Percentiles rank a stretch among this genome's conserved stretches.
These are phyloP conservation scores for Dipteronia sinensis DNA, from an alignment of 345 rosid species.

Conservation along the genomic window DNA sequence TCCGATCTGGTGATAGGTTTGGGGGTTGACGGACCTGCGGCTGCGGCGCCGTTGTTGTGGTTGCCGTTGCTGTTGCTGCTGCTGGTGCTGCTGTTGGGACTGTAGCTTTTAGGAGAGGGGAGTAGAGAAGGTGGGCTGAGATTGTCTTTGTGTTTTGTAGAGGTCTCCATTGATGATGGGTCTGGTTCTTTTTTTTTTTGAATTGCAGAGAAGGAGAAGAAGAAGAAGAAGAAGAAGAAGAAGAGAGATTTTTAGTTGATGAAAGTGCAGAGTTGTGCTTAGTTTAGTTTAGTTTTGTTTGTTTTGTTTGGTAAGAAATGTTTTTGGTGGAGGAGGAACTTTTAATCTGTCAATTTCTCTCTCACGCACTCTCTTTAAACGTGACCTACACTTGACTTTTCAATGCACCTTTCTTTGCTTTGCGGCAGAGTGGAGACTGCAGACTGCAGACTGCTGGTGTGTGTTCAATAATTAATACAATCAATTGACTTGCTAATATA, in stretches of 20 bases:
- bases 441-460: too few relatives aligned
- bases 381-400: background rate
- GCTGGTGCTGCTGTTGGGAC: constrained; percentile 39
- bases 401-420: too few relatives aligned
- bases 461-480: too few relatives aligned
- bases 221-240: background rate
- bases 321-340: constrained; percentile 51
- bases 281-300: background rate
- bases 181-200: background rate
- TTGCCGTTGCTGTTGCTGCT: constrained; percentile 32
- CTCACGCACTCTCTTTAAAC: constrained; percentile 14
- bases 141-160: constrained; percentile 46
- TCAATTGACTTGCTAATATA: too few relatives aligned
- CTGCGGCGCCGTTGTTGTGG: constrained; percentile 23
- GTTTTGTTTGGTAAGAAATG: constrained; percentile 65
- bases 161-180: constrained; percentile 62
- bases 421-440: too few relatives aligned
- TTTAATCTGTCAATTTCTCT: background rate
- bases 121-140: constrained; percentile 34
- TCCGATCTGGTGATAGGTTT: constrained; percentile 80
- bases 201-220: too few relatives aligned
- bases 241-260: background rate
- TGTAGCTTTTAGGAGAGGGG: constrained; percentile 58
- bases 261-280: constrained; percentile 12
- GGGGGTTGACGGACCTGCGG: constrained; percentile 40